Base-by-base conservation (phyloP, 2,329 filamentous ascomycete species). In the Blastomyces emzantsi region DNA sequence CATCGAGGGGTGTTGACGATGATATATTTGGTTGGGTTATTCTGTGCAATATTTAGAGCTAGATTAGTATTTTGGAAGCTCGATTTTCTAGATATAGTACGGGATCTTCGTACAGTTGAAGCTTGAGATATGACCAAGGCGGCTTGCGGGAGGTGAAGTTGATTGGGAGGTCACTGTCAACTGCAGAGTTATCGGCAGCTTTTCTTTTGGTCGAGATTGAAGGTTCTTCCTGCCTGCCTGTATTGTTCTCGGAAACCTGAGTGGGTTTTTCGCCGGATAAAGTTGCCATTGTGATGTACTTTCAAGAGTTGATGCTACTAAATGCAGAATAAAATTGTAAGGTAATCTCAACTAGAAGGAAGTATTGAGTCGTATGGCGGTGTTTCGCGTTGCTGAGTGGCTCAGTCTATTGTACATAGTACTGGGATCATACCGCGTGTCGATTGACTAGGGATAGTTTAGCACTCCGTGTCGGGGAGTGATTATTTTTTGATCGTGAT, bases 91-190 rank as follows among this genome's bases (percentile, higher is more conserved):
- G 28, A 28, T 13, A 51, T 15, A 28, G 47, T 13, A 25, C 33
- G 39, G 43, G 33, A n/a, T 55, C 22, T 52, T 62, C 70, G 58
- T 72, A 77, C 76, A 78, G 65, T 67, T 77, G 74, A 56, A 78
- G 74, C 67, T 77, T 75, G 65, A 78, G 70, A 66, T 78, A 78
- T 33, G 76, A 76, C 76, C 76, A 78, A 63, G 71, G 71, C n/a
- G 76, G 76, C 66, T 74, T 75, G 62, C 76, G 76, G 60, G 74
- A 70, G n/a, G 74, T 77, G 68, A 78, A 76, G 49, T 60, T 64
- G 19, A 65, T 64, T 3, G 63, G 59, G 30, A 60, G 43, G n/a
- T 28, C 51, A 22, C 62, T 49, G 9, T 52, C 22, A 6, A 19
- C n/a, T 15, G 19, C 25, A 36, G 39, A 51, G 9, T 47, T 17